Percentiles rank a stretch among this genome's conserved stretches.
Evolutionary conservation across 139 green algal genomes (phyloP).

Genomic region (Micractinium conductrix): DNA sequence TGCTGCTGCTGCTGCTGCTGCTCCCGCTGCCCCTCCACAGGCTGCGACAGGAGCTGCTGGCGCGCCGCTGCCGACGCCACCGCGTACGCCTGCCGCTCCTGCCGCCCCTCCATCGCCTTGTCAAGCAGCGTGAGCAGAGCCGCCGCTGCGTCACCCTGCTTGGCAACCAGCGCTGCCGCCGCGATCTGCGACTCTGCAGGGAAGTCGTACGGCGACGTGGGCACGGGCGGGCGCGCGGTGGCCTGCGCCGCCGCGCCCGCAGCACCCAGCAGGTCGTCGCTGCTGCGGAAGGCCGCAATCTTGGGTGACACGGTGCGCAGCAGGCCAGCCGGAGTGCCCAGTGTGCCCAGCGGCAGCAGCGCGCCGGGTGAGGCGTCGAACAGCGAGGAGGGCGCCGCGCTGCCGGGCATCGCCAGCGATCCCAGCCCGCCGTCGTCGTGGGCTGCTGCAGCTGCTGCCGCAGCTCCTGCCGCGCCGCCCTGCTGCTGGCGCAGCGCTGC

Average conservation of each 20-base stretch:
- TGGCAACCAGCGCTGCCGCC: conserved; percentile 31
- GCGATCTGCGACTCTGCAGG: conserved; percentile 46
- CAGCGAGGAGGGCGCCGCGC: background rate
- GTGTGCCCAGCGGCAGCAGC: conserved; percentile 7
- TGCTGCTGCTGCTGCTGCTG: no score
- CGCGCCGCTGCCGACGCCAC: background rate
- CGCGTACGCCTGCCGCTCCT: conserved; percentile 60
- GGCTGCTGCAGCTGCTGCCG: conserved; percentile 11
- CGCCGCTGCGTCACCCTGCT: conserved; percentile 29
- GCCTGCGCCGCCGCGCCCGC: background rate
- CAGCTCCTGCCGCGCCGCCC: background rate
- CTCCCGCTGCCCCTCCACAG: no score
- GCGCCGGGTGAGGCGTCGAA: conserved; percentile 6
- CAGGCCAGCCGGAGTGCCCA: no score
- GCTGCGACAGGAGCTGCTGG: no score
- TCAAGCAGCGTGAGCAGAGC: conserved; percentile 42
- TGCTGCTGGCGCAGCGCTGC: conserved; percentile 12
- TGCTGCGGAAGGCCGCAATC: conserved; percentile 6
- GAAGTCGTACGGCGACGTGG: conserved; percentile 11
- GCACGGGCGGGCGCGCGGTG: background rate
- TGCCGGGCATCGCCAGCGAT: no score
- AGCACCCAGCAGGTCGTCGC: background rate
- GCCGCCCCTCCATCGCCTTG: conserved; percentile 51
- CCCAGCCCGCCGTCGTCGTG: no score
- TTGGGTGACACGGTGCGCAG: conserved; percentile 22